Evolutionary conservation across 768 basidiomycete genomes (phyloP), one percentile per base, ranked within the genome.

Genomic region (Leccinum broughii): DNA sequence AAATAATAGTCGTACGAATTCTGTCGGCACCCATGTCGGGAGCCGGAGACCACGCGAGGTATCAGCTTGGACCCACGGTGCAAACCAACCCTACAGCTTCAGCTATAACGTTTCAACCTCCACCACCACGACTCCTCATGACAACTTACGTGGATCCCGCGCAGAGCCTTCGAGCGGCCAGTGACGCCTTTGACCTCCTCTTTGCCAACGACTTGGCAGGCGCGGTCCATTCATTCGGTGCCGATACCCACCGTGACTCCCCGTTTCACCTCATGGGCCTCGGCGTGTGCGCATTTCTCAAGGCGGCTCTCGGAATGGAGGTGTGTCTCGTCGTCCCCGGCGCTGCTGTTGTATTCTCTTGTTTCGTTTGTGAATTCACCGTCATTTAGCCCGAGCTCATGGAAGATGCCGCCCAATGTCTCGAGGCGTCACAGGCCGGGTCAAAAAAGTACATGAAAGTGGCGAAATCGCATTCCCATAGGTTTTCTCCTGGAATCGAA

Each of bases 241-340:
- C 52, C 5, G 56, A 66, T 28, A 2, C 10, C 1, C 32, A 55
- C 26, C 69, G 74, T 9, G 79, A 83, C 37, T 87, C 87, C 41
- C 85, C 91, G 0, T 88, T 90, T 66, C 90, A 93, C 71, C 77
- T 83, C 20, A 78, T 92, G 59, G 91, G 91, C 1, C 76, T 84
- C 0, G 91, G 90, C 15, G 85, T 87, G 0, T 87, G 86, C 59
- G 82, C 84, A 1, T 92, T 92, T 64, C 75, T 92, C 49, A 86
- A 91, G 70, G 92, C 90, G 0, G 89, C 87, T 1, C 75, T 92
- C 14, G 88, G 89, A n/a, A 85, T 92, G 85, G 91, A 93, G 82
- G 88, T 87, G 39, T 13, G 60, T 6, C 14, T 6, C 9, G 5
- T 37, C 22, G 20, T 0, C 8, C 7, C 49, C 6, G 49, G 14